Conservation (phyloP, 1,284 basidiomycete genomes). For the Rhodotorula mucilaginosa region DNA sequence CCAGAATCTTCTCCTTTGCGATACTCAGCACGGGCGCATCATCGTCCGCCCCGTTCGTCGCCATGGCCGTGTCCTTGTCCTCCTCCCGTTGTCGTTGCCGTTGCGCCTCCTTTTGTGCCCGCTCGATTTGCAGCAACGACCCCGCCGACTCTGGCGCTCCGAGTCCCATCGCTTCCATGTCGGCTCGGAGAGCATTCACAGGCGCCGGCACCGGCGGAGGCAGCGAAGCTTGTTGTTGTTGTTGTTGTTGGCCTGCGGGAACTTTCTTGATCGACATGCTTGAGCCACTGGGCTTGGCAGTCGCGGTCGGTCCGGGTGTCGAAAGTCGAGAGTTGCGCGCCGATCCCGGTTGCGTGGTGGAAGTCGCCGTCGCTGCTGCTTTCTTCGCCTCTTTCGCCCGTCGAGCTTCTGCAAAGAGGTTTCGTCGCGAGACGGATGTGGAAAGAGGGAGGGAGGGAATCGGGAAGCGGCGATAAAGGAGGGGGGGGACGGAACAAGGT, state of each 20-base stretch:
- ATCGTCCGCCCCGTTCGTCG: constrained; percentile 51
- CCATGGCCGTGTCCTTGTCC: background rate
- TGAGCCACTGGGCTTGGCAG: constrained; percentile 1
- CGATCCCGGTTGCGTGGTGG: constrained; percentile 12
- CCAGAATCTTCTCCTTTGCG: constrained; percentile 78
- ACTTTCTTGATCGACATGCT: constrained; percentile 27
- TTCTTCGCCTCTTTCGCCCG: constrained; percentile 27
- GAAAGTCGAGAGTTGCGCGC: constrained; percentile 25
- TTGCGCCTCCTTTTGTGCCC: background rate
- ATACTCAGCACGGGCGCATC: constrained; percentile 47
- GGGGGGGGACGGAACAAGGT: background rate
- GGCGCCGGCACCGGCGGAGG: constrained; percentile 3
- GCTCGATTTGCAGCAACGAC: constrained; percentile 47
- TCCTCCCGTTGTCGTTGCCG: background rate
- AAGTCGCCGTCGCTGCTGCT: background rate
- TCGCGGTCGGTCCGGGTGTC: constrained; percentile 10
- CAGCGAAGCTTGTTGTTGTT: background rate
- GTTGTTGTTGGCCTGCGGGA: background rate
- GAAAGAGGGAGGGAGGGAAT: no score
- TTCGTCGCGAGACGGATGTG: no score
- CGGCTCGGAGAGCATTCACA: constrained; percentile 58
- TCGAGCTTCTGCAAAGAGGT: constrained; percentile 6
- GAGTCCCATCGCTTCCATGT: constrained; percentile 33
- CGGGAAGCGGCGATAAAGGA: background rate
- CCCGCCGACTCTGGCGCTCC: constrained; percentile 50